These are phyloP conservation scores for Magnaporthiopsis incrustans DNA, from an alignment of 2,329 filamentous ascomycete species.

Conservation along the genomic window DNA sequence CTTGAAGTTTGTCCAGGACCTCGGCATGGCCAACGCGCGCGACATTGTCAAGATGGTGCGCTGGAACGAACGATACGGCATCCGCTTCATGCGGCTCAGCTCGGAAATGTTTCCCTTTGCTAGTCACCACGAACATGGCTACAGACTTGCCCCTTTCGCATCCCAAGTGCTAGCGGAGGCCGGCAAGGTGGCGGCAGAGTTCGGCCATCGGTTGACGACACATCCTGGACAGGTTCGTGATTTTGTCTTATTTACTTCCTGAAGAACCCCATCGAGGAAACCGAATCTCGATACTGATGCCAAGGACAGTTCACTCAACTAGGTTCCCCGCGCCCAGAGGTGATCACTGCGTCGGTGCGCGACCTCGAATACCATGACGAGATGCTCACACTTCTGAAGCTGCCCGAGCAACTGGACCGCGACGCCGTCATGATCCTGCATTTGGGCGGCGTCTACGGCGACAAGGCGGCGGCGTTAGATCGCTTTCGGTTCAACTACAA, in stretches of 20 bases:
- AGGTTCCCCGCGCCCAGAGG: conserved; percentile 69
- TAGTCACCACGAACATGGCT: conserved; percentile 79
- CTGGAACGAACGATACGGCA: conserved; percentile 89
- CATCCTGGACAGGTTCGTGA: conserved; percentile 67
- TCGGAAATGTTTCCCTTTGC: conserved; percentile 98
- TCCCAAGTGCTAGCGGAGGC: conserved; percentile 67
- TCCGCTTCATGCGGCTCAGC: conserved; percentile 85
- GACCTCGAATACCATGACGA: conserved; percentile 88
- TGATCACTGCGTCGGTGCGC: conserved; percentile 67
- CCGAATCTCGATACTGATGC: conserved; percentile 1
- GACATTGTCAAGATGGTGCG: conserved; percentile 80
- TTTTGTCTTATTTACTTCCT: not conserved
- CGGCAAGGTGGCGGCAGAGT: conserved; percentile 65
- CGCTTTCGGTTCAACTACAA: conserved; percentile 72
- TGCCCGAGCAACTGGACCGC: conserved; percentile 69
- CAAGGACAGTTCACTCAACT: conserved; percentile 69
- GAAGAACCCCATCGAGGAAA: not conserved
- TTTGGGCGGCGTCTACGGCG: conserved; percentile 84
- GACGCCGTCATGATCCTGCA: conserved; percentile 94
- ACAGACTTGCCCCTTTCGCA: conserved; percentile 76
- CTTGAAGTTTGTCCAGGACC: conserved; percentile 61
- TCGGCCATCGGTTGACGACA: conserved; percentile 79
- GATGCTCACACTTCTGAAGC: conserved; percentile 65
- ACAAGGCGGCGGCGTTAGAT: conserved; percentile 70
- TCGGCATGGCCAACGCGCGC: conserved; percentile 74